Conservation (phyloP, 768 basidiomycete species). For the Serpula lacrymans region DNA sequence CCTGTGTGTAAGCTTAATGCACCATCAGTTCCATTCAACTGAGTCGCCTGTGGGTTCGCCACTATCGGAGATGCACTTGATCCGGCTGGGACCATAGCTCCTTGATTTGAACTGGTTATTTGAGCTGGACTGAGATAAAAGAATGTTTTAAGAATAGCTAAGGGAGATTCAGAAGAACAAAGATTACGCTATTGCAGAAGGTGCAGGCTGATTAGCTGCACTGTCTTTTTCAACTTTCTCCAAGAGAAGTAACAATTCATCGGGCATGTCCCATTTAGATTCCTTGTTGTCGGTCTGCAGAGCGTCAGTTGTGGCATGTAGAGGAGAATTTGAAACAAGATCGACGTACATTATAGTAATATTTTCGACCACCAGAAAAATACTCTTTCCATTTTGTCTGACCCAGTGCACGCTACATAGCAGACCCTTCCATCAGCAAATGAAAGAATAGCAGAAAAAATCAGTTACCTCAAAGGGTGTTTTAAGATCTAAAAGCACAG, state of each 20-base stretch:
- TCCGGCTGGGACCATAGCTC: constrained; percentile 44
- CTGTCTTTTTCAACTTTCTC: constrained; percentile 83
- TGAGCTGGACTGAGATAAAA: constrained; percentile 33
- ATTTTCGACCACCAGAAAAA: constrained; percentile 86
- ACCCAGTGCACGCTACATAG: constrained; percentile 70
- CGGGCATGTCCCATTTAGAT: constrained; percentile 98
- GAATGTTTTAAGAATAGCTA: constrained; percentile 8
- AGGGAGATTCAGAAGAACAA: too few relatives aligned
- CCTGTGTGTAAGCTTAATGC: constrained; percentile 47
- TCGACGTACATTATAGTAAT: constrained; percentile 76
- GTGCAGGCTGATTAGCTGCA: constrained; percentile 35
- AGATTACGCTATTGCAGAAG: constrained; percentile 24
- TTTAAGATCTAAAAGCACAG: constrained; percentile 77
- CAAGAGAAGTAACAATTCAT: constrained; percentile 80
- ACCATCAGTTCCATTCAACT: constrained; percentile 46
- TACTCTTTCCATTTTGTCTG: constrained; percentile 97
- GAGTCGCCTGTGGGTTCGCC: too few relatives aligned
- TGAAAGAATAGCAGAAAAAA: constrained; percentile 6
- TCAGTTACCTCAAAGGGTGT: constrained; percentile 80
- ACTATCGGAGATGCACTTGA: constrained; percentile 34
- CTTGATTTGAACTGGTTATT: constrained; percentile 41
- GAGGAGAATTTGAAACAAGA: background rate
- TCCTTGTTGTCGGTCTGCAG: constrained; percentile 79
- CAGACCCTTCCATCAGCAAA: constrained; percentile 3
- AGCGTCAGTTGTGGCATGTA: background rate